Conservation (phyloP, 257 asterid species). For the Gentiana macrophylla region DNA sequence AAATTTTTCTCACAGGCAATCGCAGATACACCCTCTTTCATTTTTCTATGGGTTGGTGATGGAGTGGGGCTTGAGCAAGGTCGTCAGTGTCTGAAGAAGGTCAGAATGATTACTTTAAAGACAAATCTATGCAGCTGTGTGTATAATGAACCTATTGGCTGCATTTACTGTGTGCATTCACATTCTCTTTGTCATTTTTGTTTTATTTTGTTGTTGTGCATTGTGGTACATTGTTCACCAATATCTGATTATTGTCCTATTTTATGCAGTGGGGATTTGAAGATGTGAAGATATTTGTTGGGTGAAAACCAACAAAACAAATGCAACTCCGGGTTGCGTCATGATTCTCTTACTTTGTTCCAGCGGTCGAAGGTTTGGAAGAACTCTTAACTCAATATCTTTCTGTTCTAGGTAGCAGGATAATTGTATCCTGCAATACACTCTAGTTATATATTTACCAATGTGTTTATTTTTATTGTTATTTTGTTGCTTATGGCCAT, state of each 20-base stretch:
- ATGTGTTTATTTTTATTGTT: constrained; percentile 13
- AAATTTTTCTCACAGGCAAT: constrained; percentile 47
- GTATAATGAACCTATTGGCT: constrained; percentile 1
- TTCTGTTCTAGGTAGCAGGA: neutral
- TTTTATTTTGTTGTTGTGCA: neutral
- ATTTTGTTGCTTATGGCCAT: constrained; percentile 11
- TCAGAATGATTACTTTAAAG: constrained; percentile 16
- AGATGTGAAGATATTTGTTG: constrained; percentile 99
- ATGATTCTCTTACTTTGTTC: constrained; percentile 89
- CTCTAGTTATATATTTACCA: constrained; percentile 4
- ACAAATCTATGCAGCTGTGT: constrained; percentile 8
- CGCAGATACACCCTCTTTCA: constrained; percentile 97
- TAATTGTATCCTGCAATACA: neutral
- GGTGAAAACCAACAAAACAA: constrained; percentile 94
- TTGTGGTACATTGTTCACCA: neutral
- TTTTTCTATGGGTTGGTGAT: constrained; percentile 99
- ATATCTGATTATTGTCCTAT: constrained; percentile 3
- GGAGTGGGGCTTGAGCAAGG: constrained; percentile 99
- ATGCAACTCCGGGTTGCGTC: constrained; percentile 92
- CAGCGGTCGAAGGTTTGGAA: constrained; percentile 85
- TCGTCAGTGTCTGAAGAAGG: constrained; percentile 96
- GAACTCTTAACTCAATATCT: constrained; percentile 1
- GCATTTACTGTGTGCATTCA: constrained; percentile 1
- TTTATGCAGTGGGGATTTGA: constrained; percentile 92
- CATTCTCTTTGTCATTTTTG: neutral